Conservation (phyloP, 495 filamentous ascomycete species). For the Talaromyces adpressus region DNA sequence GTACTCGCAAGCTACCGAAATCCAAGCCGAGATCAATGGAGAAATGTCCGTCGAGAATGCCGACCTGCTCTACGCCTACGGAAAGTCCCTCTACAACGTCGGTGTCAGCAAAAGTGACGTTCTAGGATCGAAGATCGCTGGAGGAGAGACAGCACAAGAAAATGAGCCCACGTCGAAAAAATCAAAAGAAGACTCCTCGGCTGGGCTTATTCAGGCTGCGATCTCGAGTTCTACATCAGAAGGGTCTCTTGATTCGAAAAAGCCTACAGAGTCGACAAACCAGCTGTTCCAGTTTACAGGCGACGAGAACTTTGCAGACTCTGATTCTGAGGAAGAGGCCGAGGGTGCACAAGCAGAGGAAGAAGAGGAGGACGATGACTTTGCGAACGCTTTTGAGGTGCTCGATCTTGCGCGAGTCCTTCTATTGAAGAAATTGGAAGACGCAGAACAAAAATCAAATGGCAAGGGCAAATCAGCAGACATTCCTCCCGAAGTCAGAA, state of each 20-base stretch:
- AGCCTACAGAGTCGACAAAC: conserved; percentile 16
- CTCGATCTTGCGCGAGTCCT: conserved; percentile 86
- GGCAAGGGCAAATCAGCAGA: conserved; percentile 45
- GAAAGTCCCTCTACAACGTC: conserved; percentile 84
- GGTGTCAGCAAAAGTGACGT: conserved; percentile 93
- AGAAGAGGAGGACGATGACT: conserved; percentile 83
- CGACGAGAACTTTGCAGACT: conserved; percentile 83
- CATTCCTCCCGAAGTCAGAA: conserved; percentile 43
- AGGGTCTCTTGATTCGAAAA: conserved; percentile 23
- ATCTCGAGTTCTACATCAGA: conserved; percentile 13
- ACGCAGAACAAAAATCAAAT: conserved; percentile 38
- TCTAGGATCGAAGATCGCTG: conserved; percentile 71
- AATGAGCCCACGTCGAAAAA: conserved; percentile 11
- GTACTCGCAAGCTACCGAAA: conserved; percentile 79
- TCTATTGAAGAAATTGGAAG: conserved; percentile 51
- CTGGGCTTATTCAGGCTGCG: conserved; percentile 9
- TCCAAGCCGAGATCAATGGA: conserved; percentile 87
- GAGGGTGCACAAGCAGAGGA: conserved; percentile 37
- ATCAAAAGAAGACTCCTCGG: conserved; percentile 7
- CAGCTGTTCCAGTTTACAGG: conserved; percentile 87
- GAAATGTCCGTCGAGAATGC: conserved; percentile 86
- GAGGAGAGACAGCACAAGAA: conserved; percentile 43
- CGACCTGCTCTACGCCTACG: conserved; percentile 88
- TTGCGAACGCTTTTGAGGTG: conserved; percentile 82
- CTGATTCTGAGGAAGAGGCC: conserved; percentile 62